Percentiles rank a stretch among this genome's conserved stretches.
Conservation (phyloP, 176 grass and related monocot species). For the Juncus inflexus region DNA sequence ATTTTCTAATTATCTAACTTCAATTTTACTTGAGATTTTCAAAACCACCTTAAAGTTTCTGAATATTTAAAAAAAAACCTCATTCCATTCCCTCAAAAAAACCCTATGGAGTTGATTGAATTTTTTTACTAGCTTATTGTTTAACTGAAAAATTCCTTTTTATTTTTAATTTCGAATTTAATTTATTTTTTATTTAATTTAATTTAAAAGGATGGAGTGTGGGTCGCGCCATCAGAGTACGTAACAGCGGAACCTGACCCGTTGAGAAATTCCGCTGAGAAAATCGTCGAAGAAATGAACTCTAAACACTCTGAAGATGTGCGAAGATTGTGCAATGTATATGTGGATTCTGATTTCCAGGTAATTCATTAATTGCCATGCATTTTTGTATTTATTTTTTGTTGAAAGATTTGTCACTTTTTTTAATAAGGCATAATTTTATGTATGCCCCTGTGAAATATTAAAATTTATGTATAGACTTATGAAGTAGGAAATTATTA, state of each 20-base stretch:
- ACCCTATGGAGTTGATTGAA: too few species aligned
- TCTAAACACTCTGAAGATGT: conserved; percentile 66
- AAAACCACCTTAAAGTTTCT: neutral
- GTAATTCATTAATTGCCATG: conserved; percentile 12
- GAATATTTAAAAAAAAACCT: neutral
- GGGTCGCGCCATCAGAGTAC: conserved; percentile 79
- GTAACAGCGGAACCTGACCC: conserved; percentile 75
- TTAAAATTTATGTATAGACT: too few species aligned
- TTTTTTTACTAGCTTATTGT: too few species aligned
- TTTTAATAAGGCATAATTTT: too few species aligned
- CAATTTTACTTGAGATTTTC: neutral
- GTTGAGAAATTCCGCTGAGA: conserved; percentile 74
- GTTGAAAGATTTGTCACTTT: too few species aligned
- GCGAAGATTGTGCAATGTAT: conserved; percentile 61
- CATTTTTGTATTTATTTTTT: too few species aligned
- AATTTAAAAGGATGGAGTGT: conserved; percentile 49
- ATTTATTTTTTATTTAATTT: conserved; percentile 10
- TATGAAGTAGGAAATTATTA: too few species aligned
- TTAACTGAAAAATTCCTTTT: neutral
- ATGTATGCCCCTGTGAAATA: too few species aligned
- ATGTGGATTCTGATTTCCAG: conserved; percentile 78
- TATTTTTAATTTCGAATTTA: too few species aligned
- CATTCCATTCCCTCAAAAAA: neutral
- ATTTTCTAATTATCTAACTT: too few species aligned
- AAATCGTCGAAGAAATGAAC: conserved; percentile 89